Evolutionary conservation across 1,284 basidiomycete genomes (phyloP).

Genomic region (Exobasidium rhododendri): DNA sequence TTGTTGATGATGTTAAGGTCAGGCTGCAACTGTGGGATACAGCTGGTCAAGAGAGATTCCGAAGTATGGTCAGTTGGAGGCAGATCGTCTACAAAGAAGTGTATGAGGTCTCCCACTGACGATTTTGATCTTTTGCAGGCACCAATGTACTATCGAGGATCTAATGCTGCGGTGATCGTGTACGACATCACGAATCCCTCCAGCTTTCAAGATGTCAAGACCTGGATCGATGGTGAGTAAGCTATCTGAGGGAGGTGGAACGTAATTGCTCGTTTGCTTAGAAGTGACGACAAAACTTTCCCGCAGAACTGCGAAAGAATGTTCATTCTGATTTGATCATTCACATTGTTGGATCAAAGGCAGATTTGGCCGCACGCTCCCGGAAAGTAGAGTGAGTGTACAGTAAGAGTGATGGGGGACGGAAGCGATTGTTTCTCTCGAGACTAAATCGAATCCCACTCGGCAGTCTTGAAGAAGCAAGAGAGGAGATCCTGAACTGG

Average conservation of each 20-base stretch:
- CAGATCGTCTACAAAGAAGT: slow-evolving; percentile 44
- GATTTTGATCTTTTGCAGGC: slow-evolving; percentile 60
- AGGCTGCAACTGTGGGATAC: slow-evolving; percentile 76
- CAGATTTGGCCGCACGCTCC: slow-evolving; percentile 62
- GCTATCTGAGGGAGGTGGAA: too few relatives aligned
- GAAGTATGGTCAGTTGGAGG: slow-evolving; percentile 76
- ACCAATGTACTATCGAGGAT: slow-evolving; percentile 98
- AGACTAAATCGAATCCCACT: too few relatives aligned
- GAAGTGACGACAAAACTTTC: slow-evolving; percentile 11
- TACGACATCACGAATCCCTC: slow-evolving; percentile 93
- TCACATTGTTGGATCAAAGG: slow-evolving; percentile 86
- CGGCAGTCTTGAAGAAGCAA: slow-evolving; percentile 13
- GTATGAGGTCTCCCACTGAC: slow-evolving; percentile 55
- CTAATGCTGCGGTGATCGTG: slow-evolving; percentile 89
- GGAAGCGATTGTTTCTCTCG: neutral
- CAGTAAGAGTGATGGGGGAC: neutral
- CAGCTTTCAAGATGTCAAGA: slow-evolving; percentile 84
- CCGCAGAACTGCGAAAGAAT: slow-evolving; percentile 72
- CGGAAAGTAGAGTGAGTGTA: slow-evolving; percentile 9
- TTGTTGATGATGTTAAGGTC: slow-evolving; percentile 80
- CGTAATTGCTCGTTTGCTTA: neutral
- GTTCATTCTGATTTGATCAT: slow-evolving; percentile 74
- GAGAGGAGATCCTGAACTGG: slow-evolving; percentile 11
- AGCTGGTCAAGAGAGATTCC: slow-evolving; percentile 89
- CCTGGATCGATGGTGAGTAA: slow-evolving; percentile 72